Evolutionary conservation across 345 rosid genomes (phyloP).

Genomic region (Erodium maritimum): DNA sequence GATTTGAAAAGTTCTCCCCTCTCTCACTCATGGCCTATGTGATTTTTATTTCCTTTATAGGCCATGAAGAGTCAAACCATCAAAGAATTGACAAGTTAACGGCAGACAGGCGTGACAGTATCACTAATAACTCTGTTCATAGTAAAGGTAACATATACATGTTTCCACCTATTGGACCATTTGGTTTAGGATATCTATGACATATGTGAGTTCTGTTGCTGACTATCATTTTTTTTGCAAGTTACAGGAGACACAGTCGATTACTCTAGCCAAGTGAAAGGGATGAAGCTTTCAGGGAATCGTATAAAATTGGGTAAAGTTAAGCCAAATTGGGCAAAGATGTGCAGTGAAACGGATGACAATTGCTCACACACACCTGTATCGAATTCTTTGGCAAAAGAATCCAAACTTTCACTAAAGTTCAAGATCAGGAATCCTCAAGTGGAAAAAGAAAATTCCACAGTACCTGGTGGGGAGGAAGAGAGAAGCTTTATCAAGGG

Average conservation of each 20-base stretch:
- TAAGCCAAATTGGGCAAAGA: too few species aligned
- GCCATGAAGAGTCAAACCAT: constrained; percentile 26
- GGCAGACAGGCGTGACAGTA: constrained; percentile 19
- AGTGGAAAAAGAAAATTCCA: constrained; percentile 44
- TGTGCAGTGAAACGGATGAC: constrained; percentile 43
- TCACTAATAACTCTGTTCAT: constrained; percentile 22
- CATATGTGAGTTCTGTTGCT: background rate
- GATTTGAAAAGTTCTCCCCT: too few species aligned
- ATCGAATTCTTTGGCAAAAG: constrained; percentile 42
- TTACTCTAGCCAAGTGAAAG: constrained; percentile 23
- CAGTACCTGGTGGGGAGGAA: constrained; percentile 37
- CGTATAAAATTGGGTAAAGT: constrained; percentile 46
- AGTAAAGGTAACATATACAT: constrained; percentile 13
- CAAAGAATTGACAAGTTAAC: constrained; percentile 24
- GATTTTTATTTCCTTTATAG: constrained; percentile 16
- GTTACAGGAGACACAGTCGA: constrained; percentile 45
- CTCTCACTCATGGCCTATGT: background rate
- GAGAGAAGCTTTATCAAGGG: constrained; percentile 66
- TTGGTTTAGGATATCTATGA: background rate
- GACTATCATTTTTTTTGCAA: constrained; percentile 1
- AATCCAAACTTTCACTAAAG: constrained; percentile 65
- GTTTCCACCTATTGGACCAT: background rate
- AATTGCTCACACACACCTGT: constrained; percentile 35
- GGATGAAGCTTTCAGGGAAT: constrained; percentile 32
- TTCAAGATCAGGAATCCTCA: constrained; percentile 75